Percentiles rank a stretch among this genome's conserved stretches.
phyloP scores from a whole-genome alignment of 2,329 filamentous ascomycete species.

The Chaetomiaceae sp. region DNA sequence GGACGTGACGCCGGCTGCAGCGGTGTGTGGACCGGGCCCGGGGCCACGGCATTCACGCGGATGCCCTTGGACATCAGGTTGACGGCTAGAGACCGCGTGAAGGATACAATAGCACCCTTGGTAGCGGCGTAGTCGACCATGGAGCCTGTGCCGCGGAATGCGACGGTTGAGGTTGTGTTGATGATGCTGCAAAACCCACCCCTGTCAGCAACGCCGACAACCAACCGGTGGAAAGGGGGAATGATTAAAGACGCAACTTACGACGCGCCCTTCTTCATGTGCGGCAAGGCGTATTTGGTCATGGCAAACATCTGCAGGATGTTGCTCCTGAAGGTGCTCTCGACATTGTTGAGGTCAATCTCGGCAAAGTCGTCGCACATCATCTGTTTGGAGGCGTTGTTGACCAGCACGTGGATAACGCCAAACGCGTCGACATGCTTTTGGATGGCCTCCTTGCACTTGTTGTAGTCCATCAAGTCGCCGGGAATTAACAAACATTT shows the following conservation, averaged over 20 bases:
- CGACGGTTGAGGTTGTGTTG: conserved; percentile 52
- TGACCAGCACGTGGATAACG: conserved; percentile 49
- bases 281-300: conserved; percentile 51
- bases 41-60: conserved; percentile 46
- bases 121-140: conserved; percentile 55
- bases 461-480: conserved; percentile 46
- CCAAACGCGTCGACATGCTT: conserved; percentile 48
- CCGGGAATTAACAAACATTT: conserved; percentile 45
- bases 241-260: conserved; percentile 30
- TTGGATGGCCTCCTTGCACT: conserved; percentile 48
- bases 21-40: conserved; percentile 42
- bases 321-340: conserved; percentile 54
- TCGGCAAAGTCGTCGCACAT: conserved; percentile 49
- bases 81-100: conserved; percentile 49
- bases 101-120: conserved; percentile 55
- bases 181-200: conserved; percentile 41
- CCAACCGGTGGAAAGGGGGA: no score
- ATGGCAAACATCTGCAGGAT: conserved; percentile 57
- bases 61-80: conserved; percentile 55
- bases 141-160: conserved; percentile 46
- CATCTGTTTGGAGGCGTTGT: conserved; percentile 56
- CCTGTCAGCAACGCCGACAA: not conserved
- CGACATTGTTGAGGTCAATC: conserved; percentile 51
- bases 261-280: conserved; percentile 49
- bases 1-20: conserved; percentile 41